A percentile compares a stretch with the other conserved stretches of the same genome.
Conservation (phyloP, 2,329 filamentous ascomycete genomes). For the Hypoxylon sp. region DNA sequence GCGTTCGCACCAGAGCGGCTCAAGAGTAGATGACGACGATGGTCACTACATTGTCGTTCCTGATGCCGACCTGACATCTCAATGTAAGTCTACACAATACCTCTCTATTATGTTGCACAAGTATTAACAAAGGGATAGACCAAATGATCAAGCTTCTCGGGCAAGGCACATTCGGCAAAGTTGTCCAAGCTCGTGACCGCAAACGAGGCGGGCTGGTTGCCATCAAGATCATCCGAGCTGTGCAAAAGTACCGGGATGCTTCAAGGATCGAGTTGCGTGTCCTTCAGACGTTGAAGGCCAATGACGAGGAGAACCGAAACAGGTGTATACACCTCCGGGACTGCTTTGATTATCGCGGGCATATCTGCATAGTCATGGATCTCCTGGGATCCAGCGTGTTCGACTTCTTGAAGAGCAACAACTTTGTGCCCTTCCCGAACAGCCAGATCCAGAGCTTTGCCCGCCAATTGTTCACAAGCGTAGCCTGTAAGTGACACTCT, state of each 20-base stretch:
- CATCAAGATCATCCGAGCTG: slow-evolving; percentile 97
- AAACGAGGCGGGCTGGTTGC: slow-evolving; percentile 83
- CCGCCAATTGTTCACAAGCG: slow-evolving; percentile 95
- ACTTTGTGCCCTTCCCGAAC: slow-evolving; percentile 96
- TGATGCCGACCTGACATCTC: slow-evolving; percentile 85
- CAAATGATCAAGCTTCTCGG: slow-evolving; percentile 90
- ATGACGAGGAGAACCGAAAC: slow-evolving; percentile 92
- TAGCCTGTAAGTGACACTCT: slow-evolving; percentile 81
- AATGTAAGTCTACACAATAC: slow-evolving; percentile 74
- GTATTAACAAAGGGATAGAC: slow-evolving; percentile 66
- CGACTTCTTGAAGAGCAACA: slow-evolving; percentile 95
- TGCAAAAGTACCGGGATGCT: slow-evolving; percentile 97
- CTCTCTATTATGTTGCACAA: not conserved
- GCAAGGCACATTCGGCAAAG: slow-evolving; percentile 98
- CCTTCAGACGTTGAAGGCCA: slow-evolving; percentile 88
- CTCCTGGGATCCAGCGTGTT: slow-evolving; percentile 94
- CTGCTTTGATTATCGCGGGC: slow-evolving; percentile 96
- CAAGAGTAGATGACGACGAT: slow-evolving; percentile 94
- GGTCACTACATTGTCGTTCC: slow-evolving; percentile 96
- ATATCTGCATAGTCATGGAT: slow-evolving; percentile 89
- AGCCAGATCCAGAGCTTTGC: slow-evolving; percentile 99
- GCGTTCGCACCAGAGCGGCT: slow-evolving; percentile 59
- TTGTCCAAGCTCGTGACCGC: slow-evolving; percentile 90
- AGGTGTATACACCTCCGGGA: slow-evolving; percentile 96
- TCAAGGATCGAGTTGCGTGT: slow-evolving; percentile 95